Conservation (phyloP, 106 monocot species). For the Phalaenopsis aphrodite region DNA sequence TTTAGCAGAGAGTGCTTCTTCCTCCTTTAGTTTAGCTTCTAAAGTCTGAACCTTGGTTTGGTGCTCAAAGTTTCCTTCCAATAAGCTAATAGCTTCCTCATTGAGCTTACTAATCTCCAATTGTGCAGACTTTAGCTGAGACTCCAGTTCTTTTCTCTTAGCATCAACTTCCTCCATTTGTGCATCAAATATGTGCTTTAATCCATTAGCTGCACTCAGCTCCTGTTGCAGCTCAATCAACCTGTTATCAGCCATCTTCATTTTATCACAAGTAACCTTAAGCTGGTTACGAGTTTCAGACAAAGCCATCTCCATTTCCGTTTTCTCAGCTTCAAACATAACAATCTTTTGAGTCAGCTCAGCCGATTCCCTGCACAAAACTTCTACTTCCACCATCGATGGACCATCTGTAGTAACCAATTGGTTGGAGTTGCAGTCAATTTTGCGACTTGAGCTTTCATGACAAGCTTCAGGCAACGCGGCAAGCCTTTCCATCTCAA, state of each 20-base stretch:
- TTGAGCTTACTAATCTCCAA: constrained; percentile 19
- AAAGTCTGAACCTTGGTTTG: not conserved
- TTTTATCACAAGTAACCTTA: constrained; percentile 7
- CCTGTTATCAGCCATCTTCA: constrained; percentile 13
- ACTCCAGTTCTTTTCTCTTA: constrained; percentile 22
- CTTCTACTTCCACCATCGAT: constrained; percentile 6
- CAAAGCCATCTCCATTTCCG: constrained; percentile 21
- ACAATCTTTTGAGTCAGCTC: constrained; percentile 19
- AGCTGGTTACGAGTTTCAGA: constrained; percentile 22
- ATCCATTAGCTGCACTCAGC: constrained; percentile 14
- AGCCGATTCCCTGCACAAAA: not conserved
- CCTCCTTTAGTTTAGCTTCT: not conserved
- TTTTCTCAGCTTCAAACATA: constrained; percentile 20
- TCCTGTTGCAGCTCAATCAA: constrained; percentile 19
- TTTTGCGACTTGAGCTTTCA: constrained; percentile 1
- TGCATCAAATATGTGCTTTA: constrained; percentile 8
- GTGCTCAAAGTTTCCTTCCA: constrained; percentile 20
- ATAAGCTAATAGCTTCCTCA: constrained; percentile 17
- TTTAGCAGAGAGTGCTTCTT: not conserved
- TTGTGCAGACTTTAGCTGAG: constrained; percentile 32
- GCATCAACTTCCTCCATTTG: constrained; percentile 8
- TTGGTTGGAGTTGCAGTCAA: not conserved
- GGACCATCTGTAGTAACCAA: not conserved
- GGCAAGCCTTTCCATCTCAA: constrained; percentile 39
- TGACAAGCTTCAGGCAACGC: constrained; percentile 18